Evolutionary conservation across 2,329 filamentous ascomycete species (phyloP), one percentile per base, ranked within the genome.

Genomic region (Beauveria australis): DNA sequence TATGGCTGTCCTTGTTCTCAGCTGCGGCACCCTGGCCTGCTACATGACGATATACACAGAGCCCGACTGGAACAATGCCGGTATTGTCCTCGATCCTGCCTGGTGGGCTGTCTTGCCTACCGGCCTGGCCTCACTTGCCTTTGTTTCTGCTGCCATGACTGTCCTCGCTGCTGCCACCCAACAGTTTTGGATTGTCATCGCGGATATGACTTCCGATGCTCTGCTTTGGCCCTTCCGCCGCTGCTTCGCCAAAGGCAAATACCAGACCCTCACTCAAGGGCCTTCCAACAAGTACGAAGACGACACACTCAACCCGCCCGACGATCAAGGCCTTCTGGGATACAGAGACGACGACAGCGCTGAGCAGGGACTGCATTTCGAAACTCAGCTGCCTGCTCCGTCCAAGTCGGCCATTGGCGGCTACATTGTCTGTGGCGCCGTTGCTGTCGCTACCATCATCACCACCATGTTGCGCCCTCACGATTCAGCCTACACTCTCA

Each of bases 1-100:
- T 53, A 40, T 64, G 63, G 22, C 55, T 56, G 60, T 64, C 62
- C 86, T 88, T 66, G 67, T 87, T 18, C 74, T 80, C 43, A 76
- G 53, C 60, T 61, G 60, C 60, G 53, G 53, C 40, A 61, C 53
- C 22, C 40, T 61, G 8, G 60, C 60, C 30, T 61, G 60, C 12
- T 61, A 57, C 30, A 61, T 61, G 60, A 61, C 53, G 10, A 61
- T 61, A 47, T 44, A 57, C 16, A 61, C 60, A 22, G 60, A 61
- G 30, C 60, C 60, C 3, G 60, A 61, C 41, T 61, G 60, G 60
- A 56, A 57, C 22, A 61, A 61, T 30, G 60, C 60, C 9, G 53
- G 37, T 22, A 61, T 61, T 30, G 60, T 57, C 16, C 60, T 61
- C 40, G 60, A 61, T 24, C 60, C 60, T 28, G 60, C 60, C 19